phyloP scores from a whole-genome alignment of 768 basidiomycete species.

The Pleurotus giganteus region DNA sequence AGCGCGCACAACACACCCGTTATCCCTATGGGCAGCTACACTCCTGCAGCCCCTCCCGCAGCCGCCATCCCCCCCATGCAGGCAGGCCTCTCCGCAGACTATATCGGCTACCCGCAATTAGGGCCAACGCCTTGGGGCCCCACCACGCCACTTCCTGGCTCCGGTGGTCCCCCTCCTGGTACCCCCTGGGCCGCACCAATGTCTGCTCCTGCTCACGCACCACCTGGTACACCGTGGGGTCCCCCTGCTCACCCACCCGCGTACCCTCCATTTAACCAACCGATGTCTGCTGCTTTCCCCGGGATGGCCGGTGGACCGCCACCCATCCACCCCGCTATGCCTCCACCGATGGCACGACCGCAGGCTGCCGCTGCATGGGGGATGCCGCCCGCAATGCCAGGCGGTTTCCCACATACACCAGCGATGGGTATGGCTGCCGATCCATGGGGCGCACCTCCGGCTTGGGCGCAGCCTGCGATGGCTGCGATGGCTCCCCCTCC shows the following conservation, averaged over 20 bases:
- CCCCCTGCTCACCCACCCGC: slow-evolving; percentile 15
- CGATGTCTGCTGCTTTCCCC: slow-evolving; percentile 8
- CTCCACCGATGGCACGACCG: slow-evolving; percentile 8
- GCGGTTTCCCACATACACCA: slow-evolving; percentile 8
- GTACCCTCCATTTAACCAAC: slow-evolving; percentile 13
- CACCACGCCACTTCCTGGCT: slow-evolving; percentile 9
- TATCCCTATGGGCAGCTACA: slow-evolving; percentile 11
- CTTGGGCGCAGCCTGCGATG: slow-evolving; percentile 1
- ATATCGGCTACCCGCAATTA: slow-evolving; percentile 30
- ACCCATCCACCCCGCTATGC: not conserved
- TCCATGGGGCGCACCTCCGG: slow-evolving; percentile 7
- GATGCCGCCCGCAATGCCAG: slow-evolving; percentile 6
- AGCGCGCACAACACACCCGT: slow-evolving; percentile 13
- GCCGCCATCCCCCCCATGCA: slow-evolving; percentile 7
- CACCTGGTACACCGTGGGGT: slow-evolving; percentile 17
- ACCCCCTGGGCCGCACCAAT: slow-evolving; percentile 1
- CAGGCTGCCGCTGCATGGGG: slow-evolving; percentile 5
- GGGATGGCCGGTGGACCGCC: slow-evolving; percentile 5
- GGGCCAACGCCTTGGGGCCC: slow-evolving; percentile 14
- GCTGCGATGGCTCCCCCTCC: slow-evolving; percentile 5
- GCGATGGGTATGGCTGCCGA: not conserved
- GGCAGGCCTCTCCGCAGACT: slow-evolving; percentile 25
- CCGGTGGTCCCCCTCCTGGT: slow-evolving; percentile 11
- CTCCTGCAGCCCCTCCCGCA: slow-evolving; percentile 12
- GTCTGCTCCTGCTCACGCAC: slow-evolving; percentile 15